Conservation (phyloP, 441 rosid genomes). For the Bruguiera hainesii region DNA sequence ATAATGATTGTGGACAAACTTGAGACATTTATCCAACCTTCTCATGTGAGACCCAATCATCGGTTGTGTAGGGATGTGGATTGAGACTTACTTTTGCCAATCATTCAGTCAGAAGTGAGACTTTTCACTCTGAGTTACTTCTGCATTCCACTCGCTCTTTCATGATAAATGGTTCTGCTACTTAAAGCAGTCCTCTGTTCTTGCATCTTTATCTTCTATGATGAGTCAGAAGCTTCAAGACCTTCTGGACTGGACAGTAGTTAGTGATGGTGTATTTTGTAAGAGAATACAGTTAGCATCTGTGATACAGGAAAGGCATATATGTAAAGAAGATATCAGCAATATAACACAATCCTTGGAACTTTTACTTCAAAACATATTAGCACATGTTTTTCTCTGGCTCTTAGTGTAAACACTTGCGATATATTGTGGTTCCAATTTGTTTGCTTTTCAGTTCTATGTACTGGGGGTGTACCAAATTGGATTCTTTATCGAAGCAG, state of each 20-base stretch:
- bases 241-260: constrained; percentile 27
- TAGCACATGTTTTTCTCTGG: too few species aligned
- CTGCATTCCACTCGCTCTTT: constrained; percentile 16
- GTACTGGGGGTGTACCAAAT: too few species aligned
- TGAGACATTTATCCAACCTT: constrained; percentile 32
- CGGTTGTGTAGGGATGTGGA: constrained; percentile 26
- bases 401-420: too few species aligned
- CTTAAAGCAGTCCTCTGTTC: constrained; percentile 20
- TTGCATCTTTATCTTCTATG: constrained; percentile 35
- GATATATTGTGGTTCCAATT: too few species aligned
- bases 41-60: constrained; percentile 28
- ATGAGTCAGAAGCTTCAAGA: constrained; percentile 33
- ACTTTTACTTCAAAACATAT: too few species aligned
- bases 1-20: constrained; percentile 37
- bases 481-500: too few species aligned
- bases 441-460: too few species aligned
- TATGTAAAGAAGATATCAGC: too few species aligned
- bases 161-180: constrained; percentile 21
- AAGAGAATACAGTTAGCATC: too few species aligned
- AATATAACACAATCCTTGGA: too few species aligned
- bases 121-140: constrained; percentile 8
- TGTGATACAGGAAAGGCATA: too few species aligned
- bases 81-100: constrained; percentile 28
- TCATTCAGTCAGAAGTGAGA: constrained; percentile 25
- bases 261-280: too few species aligned